Evolutionary conservation across 345 rosid genomes (phyloP), one percentile per base, ranked within the genome.

Genomic region (Zanthoxylum bungeanum): DNA sequence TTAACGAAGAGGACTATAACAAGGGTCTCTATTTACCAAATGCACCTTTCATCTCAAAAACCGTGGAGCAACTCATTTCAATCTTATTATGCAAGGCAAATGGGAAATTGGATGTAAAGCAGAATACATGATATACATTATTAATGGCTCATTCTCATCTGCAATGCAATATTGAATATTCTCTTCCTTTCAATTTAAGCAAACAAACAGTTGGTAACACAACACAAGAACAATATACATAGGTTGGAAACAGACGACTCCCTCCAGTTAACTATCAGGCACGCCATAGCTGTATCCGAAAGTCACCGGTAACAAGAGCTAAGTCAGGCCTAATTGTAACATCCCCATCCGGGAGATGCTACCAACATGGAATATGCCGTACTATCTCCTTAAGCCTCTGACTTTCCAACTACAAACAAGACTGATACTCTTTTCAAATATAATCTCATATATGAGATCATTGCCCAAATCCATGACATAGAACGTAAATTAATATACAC

Each of bases 21-120:
- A 55, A 61, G 14, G 76, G 82, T 37, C 81, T 89, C 27, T 30
- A 42, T 70, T 89, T 85, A 71, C 81, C 85, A 11, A 73, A 75
- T 53, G 66, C 63, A 42, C 34, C 40, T 37, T 84, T 89, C 58
- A 60, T 71, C 50, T 44, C 4, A 2, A 72, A 34, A 75, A 76
- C 80, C 0, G 62, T 73, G 1, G 82, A 82, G 39, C 78, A 78
- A 61, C 78, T 84, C 63, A 55, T 82, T 65, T 49, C 64, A 34
- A 39, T 67, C 64, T 59, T 77, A 17, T 59, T 77, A 17, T 60
- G 55, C 52, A 36, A 55, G 12, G 75, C 69, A 4, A 66, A 44
- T 21, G 28, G 42, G 28, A 39, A 37, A 9, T 52, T 28, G 27
- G 7, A 61, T 21, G 31, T 12, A 37, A 21, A 61, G 11, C 33